Conservation (phyloP, 257 asterid species). For the Verbascum thapsus region DNA sequence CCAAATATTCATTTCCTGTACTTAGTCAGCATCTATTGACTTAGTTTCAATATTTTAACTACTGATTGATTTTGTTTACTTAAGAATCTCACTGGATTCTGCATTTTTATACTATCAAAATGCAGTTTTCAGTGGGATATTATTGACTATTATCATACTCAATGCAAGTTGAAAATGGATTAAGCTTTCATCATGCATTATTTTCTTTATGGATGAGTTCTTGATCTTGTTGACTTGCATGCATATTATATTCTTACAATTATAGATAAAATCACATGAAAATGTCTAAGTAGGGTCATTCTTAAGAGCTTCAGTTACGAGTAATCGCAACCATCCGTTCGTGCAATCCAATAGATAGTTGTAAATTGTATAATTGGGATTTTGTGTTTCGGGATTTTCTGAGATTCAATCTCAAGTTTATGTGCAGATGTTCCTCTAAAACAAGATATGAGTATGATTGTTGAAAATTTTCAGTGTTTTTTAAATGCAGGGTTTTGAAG, state of each 20-base stretch:
- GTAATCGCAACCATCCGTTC: no score
- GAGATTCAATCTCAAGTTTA: neutral
- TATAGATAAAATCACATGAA: neutral
- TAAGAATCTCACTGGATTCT: conserved; percentile 35
- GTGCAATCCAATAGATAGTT: no score
- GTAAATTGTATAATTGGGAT: no score
- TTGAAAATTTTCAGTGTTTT: conserved; percentile 2
- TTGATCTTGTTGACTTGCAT: conserved; percentile 23
- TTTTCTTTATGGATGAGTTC: conserved; percentile 25
- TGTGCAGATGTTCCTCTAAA: neutral
- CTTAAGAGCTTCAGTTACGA: no score
- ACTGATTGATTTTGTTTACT: conserved; percentile 33
- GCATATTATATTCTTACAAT: neutral
- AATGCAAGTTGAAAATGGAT: conserved; percentile 19
- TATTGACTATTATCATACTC: neutral
- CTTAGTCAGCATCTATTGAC: conserved; percentile 42
- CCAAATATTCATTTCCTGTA: conserved; percentile 17
- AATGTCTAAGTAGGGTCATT: conserved; percentile 19
- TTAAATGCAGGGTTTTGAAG: conserved; percentile 29
- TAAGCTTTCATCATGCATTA: conserved; percentile 28
- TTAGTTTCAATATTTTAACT: conserved; percentile 30
- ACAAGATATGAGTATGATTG: neutral
- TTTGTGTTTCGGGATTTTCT: no score
- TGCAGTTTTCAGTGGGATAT: conserved; percentile 6
- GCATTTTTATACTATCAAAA: conserved; percentile 1